These are phyloP conservation scores for Fusarium coffeatum DNA, from an alignment of 2,329 filamentous ascomycete genomes.

Conservation along the genomic window DNA sequence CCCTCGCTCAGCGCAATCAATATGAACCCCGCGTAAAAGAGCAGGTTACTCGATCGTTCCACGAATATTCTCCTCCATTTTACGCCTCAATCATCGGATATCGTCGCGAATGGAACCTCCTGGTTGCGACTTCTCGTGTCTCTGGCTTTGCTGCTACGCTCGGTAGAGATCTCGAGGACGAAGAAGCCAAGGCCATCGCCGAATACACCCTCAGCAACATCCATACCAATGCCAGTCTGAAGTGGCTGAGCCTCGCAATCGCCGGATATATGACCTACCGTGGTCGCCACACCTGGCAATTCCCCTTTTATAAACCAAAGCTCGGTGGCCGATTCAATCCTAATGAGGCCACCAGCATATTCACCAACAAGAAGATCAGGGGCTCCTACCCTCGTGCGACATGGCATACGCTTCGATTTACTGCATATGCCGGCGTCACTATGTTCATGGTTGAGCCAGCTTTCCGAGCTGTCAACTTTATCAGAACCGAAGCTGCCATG, in stretches of 20 bases:
- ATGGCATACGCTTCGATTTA: conserved; percentile 45
- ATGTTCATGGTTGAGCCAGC: conserved; percentile 45
- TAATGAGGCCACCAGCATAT: conserved; percentile 45
- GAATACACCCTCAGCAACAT: conserved; percentile 50
- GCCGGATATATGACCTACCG: conserved; percentile 47
- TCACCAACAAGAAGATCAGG: conserved; percentile 43
- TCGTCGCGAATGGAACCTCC: conserved; percentile 45
- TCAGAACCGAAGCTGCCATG: conserved; percentile 41
- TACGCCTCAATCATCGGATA: conserved; percentile 50
- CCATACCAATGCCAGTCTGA: conserved; percentile 49
- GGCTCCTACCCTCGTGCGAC: conserved; percentile 41
- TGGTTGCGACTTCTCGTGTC: conserved; percentile 45
- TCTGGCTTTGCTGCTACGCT: conserved; percentile 47
- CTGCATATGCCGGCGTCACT: conserved; percentile 43
- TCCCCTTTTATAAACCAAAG: conserved; percentile 48
- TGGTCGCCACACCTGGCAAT: conserved; percentile 45
- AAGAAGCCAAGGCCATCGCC: conserved; percentile 52
- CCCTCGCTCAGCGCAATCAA: conserved; percentile 46
- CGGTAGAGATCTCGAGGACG: conserved; percentile 50
- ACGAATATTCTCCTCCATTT: conserved; percentile 49
- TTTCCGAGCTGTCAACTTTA: conserved; percentile 42
- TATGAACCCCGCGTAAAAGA: conserved; percentile 48
- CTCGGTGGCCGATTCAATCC: conserved; percentile 44
- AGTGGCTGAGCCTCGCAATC: conserved; percentile 43
- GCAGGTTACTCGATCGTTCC: conserved; percentile 50